These are phyloP conservation scores for Trypanosoma rangeli DNA, from an alignment of 208 protist genomes.

Conservation along the genomic window DNA sequence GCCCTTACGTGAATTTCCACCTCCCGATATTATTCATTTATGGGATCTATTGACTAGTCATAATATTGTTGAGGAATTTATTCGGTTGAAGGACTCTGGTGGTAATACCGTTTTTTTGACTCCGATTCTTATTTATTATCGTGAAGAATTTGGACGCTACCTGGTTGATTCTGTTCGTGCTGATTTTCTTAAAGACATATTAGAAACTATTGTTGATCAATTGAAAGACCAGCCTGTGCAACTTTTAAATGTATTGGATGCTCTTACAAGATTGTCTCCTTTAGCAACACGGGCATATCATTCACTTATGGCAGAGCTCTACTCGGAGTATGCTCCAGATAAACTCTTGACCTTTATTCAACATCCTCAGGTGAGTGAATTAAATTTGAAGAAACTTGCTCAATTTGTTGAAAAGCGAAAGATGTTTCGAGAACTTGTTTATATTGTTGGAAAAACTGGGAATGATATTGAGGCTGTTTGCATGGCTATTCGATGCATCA, in stretches of 20 bases:
- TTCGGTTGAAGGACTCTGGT: constrained; percentile 15
- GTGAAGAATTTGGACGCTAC: constrained; percentile 21
- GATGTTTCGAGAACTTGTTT: constrained; percentile 33
- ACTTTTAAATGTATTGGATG: constrained; percentile 27
- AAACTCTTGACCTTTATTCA: constrained; percentile 31
- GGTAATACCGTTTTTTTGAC: constrained; percentile 23
- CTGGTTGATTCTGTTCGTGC: constrained; percentile 14
- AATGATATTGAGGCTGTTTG: constrained; percentile 30
- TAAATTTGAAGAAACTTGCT: constrained; percentile 30
- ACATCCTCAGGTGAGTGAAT: constrained; percentile 23
- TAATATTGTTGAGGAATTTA: constrained; percentile 23
- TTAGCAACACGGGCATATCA: constrained; percentile 24
- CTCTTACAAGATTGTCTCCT: constrained; percentile 18
- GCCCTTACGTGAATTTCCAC: constrained; percentile 10
- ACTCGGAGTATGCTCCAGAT: constrained; percentile 26
- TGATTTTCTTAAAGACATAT: constrained; percentile 21
- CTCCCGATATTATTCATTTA: constrained; percentile 27
- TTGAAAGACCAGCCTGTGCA: constrained; percentile 25
- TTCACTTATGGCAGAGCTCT: constrained; percentile 25
- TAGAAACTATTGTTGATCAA: constrained; percentile 15
- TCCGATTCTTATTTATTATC: constrained; percentile 29
- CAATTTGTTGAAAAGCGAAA: constrained; percentile 19
- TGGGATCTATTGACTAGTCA: constrained; percentile 31
- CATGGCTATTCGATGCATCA: constrained; percentile 30
- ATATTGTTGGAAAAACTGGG: constrained; percentile 35